Evolutionary conservation across 225 moss, liverwort and hornwort species (phyloP).

Genomic region (Sphagnum contortum): DNA sequence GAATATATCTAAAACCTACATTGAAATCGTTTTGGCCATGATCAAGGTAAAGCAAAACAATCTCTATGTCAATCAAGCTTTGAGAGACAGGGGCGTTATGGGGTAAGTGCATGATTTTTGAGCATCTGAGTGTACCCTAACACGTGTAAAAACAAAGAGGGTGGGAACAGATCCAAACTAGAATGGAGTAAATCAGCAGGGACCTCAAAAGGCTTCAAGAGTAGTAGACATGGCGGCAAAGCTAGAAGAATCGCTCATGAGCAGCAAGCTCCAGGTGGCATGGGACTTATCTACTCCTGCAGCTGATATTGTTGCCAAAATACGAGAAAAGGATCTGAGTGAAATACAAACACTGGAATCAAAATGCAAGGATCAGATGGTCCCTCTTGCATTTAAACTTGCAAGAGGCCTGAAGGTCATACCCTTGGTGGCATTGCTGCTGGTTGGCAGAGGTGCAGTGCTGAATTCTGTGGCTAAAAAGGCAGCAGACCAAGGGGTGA

Average conservation of each 20-base stretch:
- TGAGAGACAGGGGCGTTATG: no score
- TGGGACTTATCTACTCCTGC: constrained; percentile 84
- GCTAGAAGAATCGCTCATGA: constrained; percentile 80
- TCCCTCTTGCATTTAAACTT: constrained; percentile 76
- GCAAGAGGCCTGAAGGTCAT: constrained; percentile 64
- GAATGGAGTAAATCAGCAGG: not conserved
- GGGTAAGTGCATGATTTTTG: no score
- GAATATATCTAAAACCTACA: no score
- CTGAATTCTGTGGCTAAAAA: constrained; percentile 48
- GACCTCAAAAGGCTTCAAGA: constrained; percentile 5
- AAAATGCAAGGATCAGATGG: constrained; percentile 77
- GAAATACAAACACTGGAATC: constrained; percentile 61
- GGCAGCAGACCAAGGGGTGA: constrained; percentile 26
- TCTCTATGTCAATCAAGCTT: no score
- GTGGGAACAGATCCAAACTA: no score
- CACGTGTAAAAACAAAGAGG: no score
- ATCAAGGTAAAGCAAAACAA: no score
- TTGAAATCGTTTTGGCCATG: no score
- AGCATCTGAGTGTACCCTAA: no score
- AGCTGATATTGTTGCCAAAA: constrained; percentile 74
- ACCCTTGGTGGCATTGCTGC: constrained; percentile 73
- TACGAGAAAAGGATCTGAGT: constrained; percentile 67
- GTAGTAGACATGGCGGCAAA: constrained; percentile 36
- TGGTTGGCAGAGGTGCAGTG: constrained; percentile 63
- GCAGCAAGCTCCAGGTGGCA: constrained; percentile 39